phyloP scores from a whole-genome alignment of 2,329 filamentous ascomycete genomes.

The Cercospora beticola region DNA sequence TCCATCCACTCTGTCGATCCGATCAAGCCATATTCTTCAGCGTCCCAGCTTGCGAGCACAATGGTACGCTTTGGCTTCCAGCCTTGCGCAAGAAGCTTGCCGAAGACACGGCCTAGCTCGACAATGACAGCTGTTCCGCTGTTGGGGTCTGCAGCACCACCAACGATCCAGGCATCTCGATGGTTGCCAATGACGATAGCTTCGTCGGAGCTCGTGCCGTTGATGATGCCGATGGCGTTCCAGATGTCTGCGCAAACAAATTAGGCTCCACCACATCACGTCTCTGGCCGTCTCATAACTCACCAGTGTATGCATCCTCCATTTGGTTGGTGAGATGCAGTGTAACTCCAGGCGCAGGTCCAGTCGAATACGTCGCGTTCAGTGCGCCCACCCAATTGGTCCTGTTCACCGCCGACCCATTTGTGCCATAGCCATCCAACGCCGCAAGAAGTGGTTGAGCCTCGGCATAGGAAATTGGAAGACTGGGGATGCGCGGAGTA shows the following conservation, averaged over 20 bases:
- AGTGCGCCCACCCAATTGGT: slow-evolving; percentile 70
- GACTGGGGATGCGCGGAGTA: slow-evolving; percentile 76
- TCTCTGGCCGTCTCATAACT: neutral
- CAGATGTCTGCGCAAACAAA: slow-evolving; percentile 58
- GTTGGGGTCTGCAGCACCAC: slow-evolving; percentile 55
- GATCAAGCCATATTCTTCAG: slow-evolving; percentile 44
- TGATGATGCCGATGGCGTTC: slow-evolving; percentile 71
- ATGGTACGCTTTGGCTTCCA: slow-evolving; percentile 55
- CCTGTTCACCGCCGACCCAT: slow-evolving; percentile 44
- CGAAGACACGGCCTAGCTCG: slow-evolving; percentile 53
- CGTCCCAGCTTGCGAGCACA: slow-evolving; percentile 47
- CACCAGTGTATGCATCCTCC: slow-evolving; percentile 68
- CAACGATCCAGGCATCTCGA: slow-evolving; percentile 56
- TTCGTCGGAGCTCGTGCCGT: slow-evolving; percentile 61
- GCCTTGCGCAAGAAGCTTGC: slow-evolving; percentile 48
- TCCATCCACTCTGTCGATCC: slow-evolving; percentile 52
- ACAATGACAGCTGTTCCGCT: slow-evolving; percentile 43
- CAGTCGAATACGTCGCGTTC: slow-evolving; percentile 73
- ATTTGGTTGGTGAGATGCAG: slow-evolving; percentile 77
- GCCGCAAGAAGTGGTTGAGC: slow-evolving; percentile 77
- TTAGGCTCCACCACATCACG: neutral
- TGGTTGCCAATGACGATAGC: slow-evolving; percentile 56
- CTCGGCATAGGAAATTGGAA: slow-evolving; percentile 81
- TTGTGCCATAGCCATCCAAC: slow-evolving; percentile 77
- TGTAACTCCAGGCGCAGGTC: slow-evolving; percentile 68